A percentile compares a stretch with the other conserved stretches of the same genome.
These are phyloP conservation scores for Agaricus bisporus DNA, from an alignment of 768 basidiomycete genomes.

Conservation along the genomic window DNA sequence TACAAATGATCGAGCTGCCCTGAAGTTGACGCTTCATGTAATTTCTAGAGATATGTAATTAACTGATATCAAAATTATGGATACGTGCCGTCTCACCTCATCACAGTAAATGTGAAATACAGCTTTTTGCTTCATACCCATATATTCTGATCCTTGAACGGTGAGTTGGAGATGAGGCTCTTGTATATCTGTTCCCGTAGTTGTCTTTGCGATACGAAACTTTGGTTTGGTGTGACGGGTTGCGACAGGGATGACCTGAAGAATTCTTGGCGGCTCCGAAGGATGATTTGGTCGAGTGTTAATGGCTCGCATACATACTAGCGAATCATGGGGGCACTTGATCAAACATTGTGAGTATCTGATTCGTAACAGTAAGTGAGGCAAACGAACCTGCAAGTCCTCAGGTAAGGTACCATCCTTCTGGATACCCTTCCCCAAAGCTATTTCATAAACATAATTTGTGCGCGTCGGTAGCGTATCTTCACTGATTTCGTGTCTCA, in stretches of 20 bases:
- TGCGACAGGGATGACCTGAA: slow-evolving; percentile 29
- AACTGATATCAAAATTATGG: background rate
- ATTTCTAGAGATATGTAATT: background rate
- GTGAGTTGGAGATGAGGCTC: slow-evolving; percentile 22
- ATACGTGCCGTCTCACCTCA: background rate
- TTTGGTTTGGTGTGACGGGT: slow-evolving; percentile 14
- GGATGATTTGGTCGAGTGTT: slow-evolving; percentile 27
- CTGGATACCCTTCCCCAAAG: slow-evolving; percentile 16
- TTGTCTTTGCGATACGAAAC: slow-evolving; percentile 12
- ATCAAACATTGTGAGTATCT: background rate
- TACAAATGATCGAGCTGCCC: slow-evolving; percentile 12
- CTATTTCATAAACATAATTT: slow-evolving; percentile 21
- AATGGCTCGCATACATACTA: slow-evolving; percentile 24
- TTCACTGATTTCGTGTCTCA: slow-evolving; percentile 13
- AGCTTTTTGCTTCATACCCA: slow-evolving; percentile 22
- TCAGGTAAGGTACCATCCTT: slow-evolving; percentile 23
- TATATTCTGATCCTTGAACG: slow-evolving; percentile 25
- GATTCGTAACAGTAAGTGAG: background rate
- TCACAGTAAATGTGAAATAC: slow-evolving; percentile 26
- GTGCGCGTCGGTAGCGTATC: slow-evolving; percentile 27
- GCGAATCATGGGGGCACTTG: slow-evolving; percentile 26
- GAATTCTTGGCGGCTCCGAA: slow-evolving; percentile 25
- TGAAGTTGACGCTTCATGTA: slow-evolving; percentile 11
- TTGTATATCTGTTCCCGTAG: slow-evolving; percentile 6
- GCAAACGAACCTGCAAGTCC: slow-evolving; percentile 22